Percentiles rank a stretch among this genome's conserved stretches.
Evolutionary conservation across 2,329 filamentous ascomycete species (phyloP).

Genomic region (Ascochyta rabiei): DNA sequence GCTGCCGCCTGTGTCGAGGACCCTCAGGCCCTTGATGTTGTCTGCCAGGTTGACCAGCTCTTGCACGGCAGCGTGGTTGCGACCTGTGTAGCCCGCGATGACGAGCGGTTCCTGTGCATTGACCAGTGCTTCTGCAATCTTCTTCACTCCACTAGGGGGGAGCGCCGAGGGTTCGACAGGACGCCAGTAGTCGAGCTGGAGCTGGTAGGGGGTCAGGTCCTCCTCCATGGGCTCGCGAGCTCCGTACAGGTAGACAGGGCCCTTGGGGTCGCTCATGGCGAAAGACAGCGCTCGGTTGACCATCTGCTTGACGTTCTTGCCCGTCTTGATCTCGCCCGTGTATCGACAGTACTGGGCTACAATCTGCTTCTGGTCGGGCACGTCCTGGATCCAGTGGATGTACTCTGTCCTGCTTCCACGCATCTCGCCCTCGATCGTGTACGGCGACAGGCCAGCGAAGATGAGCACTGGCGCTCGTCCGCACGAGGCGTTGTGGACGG

Average conservation of each 20-base stretch:
- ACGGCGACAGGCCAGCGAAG: slow-evolving; percentile 78
- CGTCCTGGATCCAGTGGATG: slow-evolving; percentile 86
- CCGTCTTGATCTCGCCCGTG: slow-evolving; percentile 80
- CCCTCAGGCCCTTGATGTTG: slow-evolving; percentile 69
- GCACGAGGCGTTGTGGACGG: slow-evolving; percentile 78
- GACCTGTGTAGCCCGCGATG: slow-evolving; percentile 73
- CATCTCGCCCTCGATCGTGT: slow-evolving; percentile 78
- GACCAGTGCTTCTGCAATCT: slow-evolving; percentile 68
- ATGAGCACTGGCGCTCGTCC: slow-evolving; percentile 77
- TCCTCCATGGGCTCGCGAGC: slow-evolving; percentile 83
- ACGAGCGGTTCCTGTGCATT: slow-evolving; percentile 70
- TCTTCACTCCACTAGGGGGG: slow-evolving; percentile 59
- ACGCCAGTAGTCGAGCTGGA: slow-evolving; percentile 74
- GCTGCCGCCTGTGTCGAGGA: slow-evolving; percentile 77
- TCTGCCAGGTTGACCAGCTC: slow-evolving; percentile 72
- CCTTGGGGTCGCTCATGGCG: slow-evolving; percentile 75
- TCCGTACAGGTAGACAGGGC: slow-evolving; percentile 79
- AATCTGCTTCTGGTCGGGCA: slow-evolving; percentile 81
- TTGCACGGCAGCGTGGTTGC: slow-evolving; percentile 67
- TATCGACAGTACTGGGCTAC: slow-evolving; percentile 86
- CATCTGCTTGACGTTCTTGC: slow-evolving; percentile 86
- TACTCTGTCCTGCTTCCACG: slow-evolving; percentile 75
- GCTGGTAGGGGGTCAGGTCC: slow-evolving; percentile 65
- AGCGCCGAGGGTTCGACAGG: slow-evolving; percentile 71
- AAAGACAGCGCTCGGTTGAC: slow-evolving; percentile 85